These are phyloP conservation scores for Cystofilobasidium macerans DNA, from an alignment of 768 basidiomycete species.

Conservation along the genomic window DNA sequence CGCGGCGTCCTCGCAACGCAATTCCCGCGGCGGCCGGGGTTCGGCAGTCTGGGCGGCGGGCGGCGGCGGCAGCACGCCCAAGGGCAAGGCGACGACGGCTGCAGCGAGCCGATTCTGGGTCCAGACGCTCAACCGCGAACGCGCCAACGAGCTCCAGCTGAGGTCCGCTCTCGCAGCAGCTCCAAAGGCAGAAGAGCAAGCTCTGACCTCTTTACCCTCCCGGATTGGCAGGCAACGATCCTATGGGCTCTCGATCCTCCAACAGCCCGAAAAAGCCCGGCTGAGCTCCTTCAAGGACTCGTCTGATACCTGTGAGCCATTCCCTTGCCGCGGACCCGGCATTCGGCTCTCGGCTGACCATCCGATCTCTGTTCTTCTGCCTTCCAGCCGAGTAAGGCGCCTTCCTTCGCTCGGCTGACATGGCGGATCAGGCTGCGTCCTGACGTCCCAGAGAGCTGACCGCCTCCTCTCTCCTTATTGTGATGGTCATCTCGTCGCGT, in stretches of 20 bases:
- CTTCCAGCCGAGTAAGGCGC: background rate
- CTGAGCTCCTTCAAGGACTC: constrained; percentile 11
- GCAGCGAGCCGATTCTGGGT: background rate
- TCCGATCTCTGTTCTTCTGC: background rate
- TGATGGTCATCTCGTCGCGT: background rate
- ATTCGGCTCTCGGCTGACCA: background rate
- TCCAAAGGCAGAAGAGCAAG: too few relatives aligned
- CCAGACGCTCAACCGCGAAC: background rate
- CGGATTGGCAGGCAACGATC: background rate
- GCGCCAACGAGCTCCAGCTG: background rate
- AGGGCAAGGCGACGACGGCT: background rate
- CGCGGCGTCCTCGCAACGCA: background rate
- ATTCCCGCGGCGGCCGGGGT: background rate
- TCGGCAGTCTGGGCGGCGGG: background rate
- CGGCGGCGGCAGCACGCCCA: background rate
- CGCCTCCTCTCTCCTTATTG: background rate
- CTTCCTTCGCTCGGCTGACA: background rate
- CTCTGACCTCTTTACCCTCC: too few relatives aligned
- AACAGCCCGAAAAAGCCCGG: constrained; percentile 2
- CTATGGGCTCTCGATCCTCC: background rate
- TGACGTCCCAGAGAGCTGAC: too few relatives aligned
- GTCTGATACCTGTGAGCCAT: background rate
- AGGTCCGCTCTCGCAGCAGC: too few relatives aligned
- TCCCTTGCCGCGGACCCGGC: background rate
- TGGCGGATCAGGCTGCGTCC: too few relatives aligned